Conservation (phyloP, 148 eudicot genomes). For the Simmondsia chinensis region DNA sequence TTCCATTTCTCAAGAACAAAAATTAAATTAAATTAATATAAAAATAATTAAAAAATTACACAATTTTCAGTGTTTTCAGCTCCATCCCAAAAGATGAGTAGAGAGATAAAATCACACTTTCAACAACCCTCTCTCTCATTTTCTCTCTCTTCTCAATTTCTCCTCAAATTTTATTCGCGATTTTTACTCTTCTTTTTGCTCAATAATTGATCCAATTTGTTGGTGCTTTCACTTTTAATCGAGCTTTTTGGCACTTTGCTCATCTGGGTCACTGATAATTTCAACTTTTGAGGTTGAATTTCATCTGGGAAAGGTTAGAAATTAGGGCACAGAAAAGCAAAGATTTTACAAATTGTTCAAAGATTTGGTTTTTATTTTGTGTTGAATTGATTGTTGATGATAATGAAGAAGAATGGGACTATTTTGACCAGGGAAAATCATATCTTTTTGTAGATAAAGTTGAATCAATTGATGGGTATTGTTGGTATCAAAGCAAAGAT, state of each 20-base stretch:
- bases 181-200: neutral
- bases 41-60: neutral
- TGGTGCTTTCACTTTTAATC: neutral
- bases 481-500: conserved; percentile 11
- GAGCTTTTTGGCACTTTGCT: conserved; percentile 12
- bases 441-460: too few species aligned
- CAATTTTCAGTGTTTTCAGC: conserved; percentile 15
- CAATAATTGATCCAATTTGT: neutral
- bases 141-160: neutral
- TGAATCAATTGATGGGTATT: conserved; percentile 5
- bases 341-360: neutral
- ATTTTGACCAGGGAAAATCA: conserved; percentile 38
- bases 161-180: neutral
- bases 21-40: neutral
- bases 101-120: conserved; percentile 2
- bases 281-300: conserved; percentile 13
- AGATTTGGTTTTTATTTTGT: neutral
- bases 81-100: conserved; percentile 16
- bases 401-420: conserved; percentile 19
- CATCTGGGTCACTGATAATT: conserved; percentile 7
- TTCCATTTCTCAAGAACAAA: neutral
- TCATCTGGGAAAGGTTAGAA: neutral
- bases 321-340: neutral
- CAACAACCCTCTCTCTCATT: conserved; percentile 4
- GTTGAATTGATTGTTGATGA: conserved; percentile 11